These are phyloP conservation scores for Cronartium quercuum DNA, from an alignment of 1,284 basidiomycete genomes.

Conservation along the genomic window DNA sequence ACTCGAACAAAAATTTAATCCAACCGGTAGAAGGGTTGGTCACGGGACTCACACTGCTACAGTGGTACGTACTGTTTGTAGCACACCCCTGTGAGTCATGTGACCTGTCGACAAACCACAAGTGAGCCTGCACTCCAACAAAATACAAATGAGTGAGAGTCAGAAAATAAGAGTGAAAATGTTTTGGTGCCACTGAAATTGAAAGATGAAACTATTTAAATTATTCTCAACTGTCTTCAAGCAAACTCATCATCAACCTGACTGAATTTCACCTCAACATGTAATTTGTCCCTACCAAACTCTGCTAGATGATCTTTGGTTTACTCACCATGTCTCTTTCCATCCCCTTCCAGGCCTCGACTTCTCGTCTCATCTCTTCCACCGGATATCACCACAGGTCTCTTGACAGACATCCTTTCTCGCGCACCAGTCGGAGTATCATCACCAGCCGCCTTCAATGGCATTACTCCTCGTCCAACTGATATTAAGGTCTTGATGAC, in stretches of 20 bases:
- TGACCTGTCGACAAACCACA: neutral
- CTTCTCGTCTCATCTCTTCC: conserved; percentile 87
- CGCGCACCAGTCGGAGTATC: conserved; percentile 59
- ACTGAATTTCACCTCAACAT: neutral
- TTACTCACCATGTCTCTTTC: neutral
- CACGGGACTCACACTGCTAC: too few relatives aligned
- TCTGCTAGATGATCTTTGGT: neutral
- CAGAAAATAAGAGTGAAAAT: too few relatives aligned
- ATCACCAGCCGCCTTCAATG: conserved; percentile 45
- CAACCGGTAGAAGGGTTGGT: too few relatives aligned
- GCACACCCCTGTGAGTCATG: too few relatives aligned
- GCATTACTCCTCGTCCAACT: conserved; percentile 57
- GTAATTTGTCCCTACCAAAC: neutral
- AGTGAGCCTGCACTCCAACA: neutral
- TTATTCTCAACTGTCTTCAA: neutral
- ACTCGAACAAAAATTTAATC: neutral
- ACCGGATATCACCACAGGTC: conserved; percentile 61
- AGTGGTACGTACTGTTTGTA: neutral
- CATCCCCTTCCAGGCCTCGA: conserved; percentile 53
- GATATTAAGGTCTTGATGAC: conserved; percentile 78
- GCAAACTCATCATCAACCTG: neutral
- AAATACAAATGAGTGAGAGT: too few relatives aligned
- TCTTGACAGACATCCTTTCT: conserved; percentile 53
- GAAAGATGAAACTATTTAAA: neutral
- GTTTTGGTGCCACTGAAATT: too few relatives aligned